Conservation (phyloP, 108 stramenopile genomes). For the Nitzschia sp. region DNA sequence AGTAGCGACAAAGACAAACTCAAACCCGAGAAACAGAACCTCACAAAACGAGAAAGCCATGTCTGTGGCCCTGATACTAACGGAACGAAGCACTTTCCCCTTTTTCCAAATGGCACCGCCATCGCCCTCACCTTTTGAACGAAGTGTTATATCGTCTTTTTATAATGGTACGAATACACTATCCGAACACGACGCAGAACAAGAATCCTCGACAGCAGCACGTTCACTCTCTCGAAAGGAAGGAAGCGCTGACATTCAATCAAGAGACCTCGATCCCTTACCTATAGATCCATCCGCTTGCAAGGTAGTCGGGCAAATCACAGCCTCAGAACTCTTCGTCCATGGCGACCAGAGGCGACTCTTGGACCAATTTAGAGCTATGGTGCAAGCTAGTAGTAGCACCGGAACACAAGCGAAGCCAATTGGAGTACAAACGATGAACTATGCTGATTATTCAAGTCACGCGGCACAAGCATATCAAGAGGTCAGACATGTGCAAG, state of each 20-base stretch:
- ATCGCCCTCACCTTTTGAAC: too few species aligned
- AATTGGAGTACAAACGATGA: background rate
- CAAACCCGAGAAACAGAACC: too few species aligned
- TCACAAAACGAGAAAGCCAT: too few species aligned
- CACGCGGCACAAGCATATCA: background rate
- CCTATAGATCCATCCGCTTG: slow-evolving; percentile 1
- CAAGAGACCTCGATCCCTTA: background rate
- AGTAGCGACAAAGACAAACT: too few species aligned
- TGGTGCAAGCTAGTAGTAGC: background rate
- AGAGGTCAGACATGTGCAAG: background rate
- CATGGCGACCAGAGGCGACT: background rate
- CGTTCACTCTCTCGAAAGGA: too few species aligned
- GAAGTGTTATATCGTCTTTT: too few species aligned
- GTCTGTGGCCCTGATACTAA: too few species aligned
- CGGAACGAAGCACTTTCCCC: too few species aligned
- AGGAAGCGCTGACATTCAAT: background rate
- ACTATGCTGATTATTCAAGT: background rate
- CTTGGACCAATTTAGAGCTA: background rate
- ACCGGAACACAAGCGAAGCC: background rate
- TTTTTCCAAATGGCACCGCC: too few species aligned
- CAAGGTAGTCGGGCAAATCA: background rate
- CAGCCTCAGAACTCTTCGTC: background rate
- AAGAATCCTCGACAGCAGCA: too few species aligned
- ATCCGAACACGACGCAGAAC: too few species aligned
- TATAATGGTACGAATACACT: too few species aligned